Evolutionary conservation across 1,139 yeast genomes (phyloP).

Genomic region (Pneumocystis jirovecii): DNA sequence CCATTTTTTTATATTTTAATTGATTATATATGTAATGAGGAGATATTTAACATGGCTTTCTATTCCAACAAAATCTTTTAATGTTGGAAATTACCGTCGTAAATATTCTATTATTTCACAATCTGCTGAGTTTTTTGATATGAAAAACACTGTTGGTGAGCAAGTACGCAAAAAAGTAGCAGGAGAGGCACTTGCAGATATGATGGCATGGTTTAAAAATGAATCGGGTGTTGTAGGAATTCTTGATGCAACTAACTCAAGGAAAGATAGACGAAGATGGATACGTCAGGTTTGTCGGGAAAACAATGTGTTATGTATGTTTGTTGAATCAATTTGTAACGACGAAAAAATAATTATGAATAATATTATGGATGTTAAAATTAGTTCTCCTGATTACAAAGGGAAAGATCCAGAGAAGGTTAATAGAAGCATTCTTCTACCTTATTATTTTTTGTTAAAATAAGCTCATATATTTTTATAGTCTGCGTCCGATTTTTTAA

Average conservation of each 20-base stretch:
- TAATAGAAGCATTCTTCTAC: slow-evolving; percentile 36
- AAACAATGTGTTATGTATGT: slow-evolving; percentile 45
- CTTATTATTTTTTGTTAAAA: neutral
- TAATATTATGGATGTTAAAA: slow-evolving; percentile 57
- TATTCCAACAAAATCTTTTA: slow-evolving; percentile 3
- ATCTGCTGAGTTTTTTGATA: slow-evolving; percentile 68
- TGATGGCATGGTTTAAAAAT: slow-evolving; percentile 61
- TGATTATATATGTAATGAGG: neutral
- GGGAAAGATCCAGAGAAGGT: slow-evolving; percentile 58
- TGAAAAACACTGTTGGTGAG: slow-evolving; percentile 53
- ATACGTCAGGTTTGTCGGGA: slow-evolving; percentile 30
- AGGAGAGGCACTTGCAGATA: slow-evolving; percentile 74
- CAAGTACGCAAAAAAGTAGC: slow-evolving; percentile 87
- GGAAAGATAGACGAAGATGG: slow-evolving; percentile 45
- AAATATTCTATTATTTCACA: slow-evolving; percentile 6
- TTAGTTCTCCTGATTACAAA: slow-evolving; percentile 85
- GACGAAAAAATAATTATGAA: slow-evolving; percentile 63
- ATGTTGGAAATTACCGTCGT: slow-evolving; percentile 8
- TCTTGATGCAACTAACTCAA: slow-evolving; percentile 89
- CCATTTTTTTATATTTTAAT: neutral
- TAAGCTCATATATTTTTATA: neutral
- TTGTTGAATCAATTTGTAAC: slow-evolving; percentile 75
- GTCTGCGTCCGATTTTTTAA: slow-evolving; percentile 46
- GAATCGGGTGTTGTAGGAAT: slow-evolving; percentile 89
- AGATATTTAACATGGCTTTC: slow-evolving; percentile 3